A percentile compares a stretch with the other conserved stretches of the same genome.
phyloP scores from a whole-genome alignment of 352 stramenopile species.

The Phytophthora multivora region DNA sequence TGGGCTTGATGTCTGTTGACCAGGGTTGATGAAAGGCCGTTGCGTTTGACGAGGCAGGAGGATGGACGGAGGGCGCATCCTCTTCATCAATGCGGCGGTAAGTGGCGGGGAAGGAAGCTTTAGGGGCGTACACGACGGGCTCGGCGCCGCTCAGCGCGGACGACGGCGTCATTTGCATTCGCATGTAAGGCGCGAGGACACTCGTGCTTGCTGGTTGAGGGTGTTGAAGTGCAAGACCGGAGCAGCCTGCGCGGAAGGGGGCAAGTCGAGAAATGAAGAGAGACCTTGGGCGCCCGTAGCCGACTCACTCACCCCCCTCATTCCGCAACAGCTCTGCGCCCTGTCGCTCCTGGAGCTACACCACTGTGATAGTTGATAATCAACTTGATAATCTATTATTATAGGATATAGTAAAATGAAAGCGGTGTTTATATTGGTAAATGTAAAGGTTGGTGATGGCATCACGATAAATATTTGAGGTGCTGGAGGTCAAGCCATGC shows the following conservation, averaged over 20 bases:
- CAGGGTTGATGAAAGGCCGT: conserved; percentile 3
- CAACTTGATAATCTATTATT: neutral
- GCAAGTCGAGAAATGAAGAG: conserved; percentile 32
- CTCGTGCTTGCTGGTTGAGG: conserved; percentile 1
- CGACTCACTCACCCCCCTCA: conserved; percentile 16
- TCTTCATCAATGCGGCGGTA: conserved; percentile 31
- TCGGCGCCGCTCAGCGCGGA: conserved; percentile 23
- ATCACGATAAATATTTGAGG: no score
- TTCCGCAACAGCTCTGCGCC: conserved; percentile 26
- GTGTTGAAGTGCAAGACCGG: conserved; percentile 27
- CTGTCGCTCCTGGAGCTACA: conserved; percentile 26
- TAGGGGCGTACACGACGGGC: conserved; percentile 35
- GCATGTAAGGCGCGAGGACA: conserved; percentile 34
- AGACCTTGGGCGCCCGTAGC: neutral
- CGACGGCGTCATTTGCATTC: conserved; percentile 43
- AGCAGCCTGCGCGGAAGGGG: conserved; percentile 12
- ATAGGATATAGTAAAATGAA: neutral
- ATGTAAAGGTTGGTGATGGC: no score
- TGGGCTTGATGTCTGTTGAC: conserved; percentile 12
- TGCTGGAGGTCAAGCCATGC: conserved; percentile 1
- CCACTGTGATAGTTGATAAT: neutral
- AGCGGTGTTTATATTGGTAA: no score
- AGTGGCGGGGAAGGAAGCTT: conserved; percentile 15
- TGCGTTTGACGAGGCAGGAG: conserved; percentile 31
- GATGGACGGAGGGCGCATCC: conserved; percentile 32